phyloP scores from a whole-genome alignment of 345 rosid genomes.

The Brassica cretica region DNA sequence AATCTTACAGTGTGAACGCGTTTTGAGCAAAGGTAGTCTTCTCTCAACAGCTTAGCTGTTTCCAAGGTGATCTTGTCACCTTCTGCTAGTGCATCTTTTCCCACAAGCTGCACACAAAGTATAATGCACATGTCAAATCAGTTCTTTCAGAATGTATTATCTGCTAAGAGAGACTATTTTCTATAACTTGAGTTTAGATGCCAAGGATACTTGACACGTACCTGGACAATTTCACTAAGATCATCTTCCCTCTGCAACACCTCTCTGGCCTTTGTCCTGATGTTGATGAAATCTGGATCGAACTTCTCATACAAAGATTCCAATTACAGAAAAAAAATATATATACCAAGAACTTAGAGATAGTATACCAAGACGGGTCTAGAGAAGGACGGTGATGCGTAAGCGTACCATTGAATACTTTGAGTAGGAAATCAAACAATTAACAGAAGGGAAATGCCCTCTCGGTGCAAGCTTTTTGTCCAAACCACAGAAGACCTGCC shows the following conservation, averaged over 20 bases:
- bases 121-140: not conserved
- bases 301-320: constrained; percentile 96
- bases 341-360: not conserved
- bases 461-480: constrained; percentile 99
- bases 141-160: too few relatives aligned
- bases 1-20: too few relatives aligned
- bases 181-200: not conserved
- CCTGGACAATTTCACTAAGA: constrained; percentile 98
- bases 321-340: constrained; percentile 54
- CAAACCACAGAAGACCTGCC: constrained; percentile 99
- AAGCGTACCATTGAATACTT: constrained; percentile 74
- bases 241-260: constrained; percentile 76
- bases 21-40: too few relatives aligned
- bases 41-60: constrained; percentile 57
- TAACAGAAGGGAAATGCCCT: constrained; percentile 98
- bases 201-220: constrained; percentile 34
- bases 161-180: not conserved
- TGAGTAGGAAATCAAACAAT: constrained; percentile 99
- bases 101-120: constrained; percentile 69
- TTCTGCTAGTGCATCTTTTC: constrained; percentile 98
- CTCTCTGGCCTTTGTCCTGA: constrained; percentile 81
- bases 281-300: constrained; percentile 96
- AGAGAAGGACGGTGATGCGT: constrained; percentile 13
- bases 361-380: not conserved
- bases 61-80: constrained; percentile 90